phyloP scores from a whole-genome alignment of 306 rosid species.

The Pterocarpus santalinus region DNA sequence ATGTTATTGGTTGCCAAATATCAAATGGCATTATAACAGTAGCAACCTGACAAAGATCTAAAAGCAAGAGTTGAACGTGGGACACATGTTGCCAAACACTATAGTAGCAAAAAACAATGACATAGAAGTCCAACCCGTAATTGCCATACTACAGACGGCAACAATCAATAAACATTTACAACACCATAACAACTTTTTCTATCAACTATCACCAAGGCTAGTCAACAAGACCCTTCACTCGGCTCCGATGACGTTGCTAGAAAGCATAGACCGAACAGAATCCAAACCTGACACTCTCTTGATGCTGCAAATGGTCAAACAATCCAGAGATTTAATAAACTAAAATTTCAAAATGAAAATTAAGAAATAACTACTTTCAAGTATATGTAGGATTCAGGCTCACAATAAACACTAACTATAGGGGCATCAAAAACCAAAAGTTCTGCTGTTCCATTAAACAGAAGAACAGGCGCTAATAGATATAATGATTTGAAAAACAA shows the following conservation, averaged over 20 bases:
- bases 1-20: too few species aligned
- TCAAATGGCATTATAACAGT: too few species aligned
- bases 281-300: slow-evolving; percentile 53
- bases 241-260: slow-evolving; percentile 8
- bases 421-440: too few species aligned
- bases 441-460: too few species aligned
- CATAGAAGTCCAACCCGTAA: not conserved
- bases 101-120: not conserved
- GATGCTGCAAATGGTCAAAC: slow-evolving; percentile 53
- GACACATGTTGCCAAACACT: not conserved
- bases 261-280: slow-evolving; percentile 55
- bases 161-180: not conserved
- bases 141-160: not conserved
- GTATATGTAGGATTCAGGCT: too few species aligned
- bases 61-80: not conserved
- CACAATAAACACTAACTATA: too few species aligned
- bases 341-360: slow-evolving; percentile 10
- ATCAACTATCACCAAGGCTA: too few species aligned
- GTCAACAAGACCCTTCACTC: slow-evolving; percentile 3
- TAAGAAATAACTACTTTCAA: not conserved
- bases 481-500: too few species aligned
- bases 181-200: not conserved
- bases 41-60: too few species aligned
- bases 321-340: slow-evolving; percentile 2
- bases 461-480: too few species aligned